A percentile compares a stretch with the other conserved stretches of the same genome.
Conservation (phyloP, 1,284 basidiomycete species). For the Stygiomarasmius scandens region DNA sequence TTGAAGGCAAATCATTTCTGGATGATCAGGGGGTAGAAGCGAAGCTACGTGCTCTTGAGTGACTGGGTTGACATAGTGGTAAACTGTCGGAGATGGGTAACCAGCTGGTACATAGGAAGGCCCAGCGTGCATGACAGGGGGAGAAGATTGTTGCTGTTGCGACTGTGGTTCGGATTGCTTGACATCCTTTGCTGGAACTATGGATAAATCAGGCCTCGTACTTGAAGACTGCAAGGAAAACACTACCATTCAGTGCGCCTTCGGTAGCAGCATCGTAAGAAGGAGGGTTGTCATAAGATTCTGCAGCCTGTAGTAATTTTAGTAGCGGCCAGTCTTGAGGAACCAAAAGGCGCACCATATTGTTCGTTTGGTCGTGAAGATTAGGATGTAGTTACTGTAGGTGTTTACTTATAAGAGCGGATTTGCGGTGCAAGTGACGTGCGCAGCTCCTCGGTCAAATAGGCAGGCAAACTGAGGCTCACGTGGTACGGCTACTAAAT, state of each 20-base stretch:
- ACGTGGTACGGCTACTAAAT: neutral
- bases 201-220: neutral
- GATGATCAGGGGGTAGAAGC: constrained; percentile 70
- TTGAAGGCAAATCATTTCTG: constrained; percentile 80
- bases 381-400: constrained; percentile 9
- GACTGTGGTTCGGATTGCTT: constrained; percentile 19
- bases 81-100: constrained; percentile 19
- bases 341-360: neutral
- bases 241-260: constrained; percentile 17
- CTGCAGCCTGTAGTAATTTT: constrained; percentile 10
- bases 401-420: neutral
- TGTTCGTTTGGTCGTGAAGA: constrained; percentile 2
- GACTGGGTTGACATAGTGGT: constrained; percentile 26
- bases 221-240: neutral
- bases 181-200: constrained; percentile 15
- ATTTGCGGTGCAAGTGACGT: neutral
- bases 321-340: neutral
- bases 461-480: neutral
- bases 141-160: no score
- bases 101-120: constrained; percentile 9
- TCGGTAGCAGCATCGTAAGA: constrained; percentile 40
- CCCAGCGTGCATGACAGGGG: constrained; percentile 21
- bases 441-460: neutral
- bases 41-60: constrained; percentile 34
- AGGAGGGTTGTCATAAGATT: constrained; percentile 24